phyloP scores from a whole-genome alignment of 495 filamentous ascomycete species.

The Aspergillus homomorphus region DNA sequence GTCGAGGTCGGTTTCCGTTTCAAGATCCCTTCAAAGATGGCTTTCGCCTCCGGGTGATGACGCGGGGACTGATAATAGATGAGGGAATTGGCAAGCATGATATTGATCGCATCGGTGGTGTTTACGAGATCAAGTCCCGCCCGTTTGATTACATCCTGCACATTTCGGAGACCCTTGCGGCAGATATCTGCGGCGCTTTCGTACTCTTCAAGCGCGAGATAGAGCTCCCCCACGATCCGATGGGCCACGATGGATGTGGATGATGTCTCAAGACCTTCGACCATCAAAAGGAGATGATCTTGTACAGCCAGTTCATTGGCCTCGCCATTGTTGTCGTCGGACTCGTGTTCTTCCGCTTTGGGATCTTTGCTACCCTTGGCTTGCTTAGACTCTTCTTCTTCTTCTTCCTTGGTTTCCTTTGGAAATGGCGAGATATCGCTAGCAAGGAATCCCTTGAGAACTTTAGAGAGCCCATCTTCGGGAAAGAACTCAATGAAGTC shows the following conservation, averaged over 20 bases:
- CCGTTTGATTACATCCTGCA: slow-evolving; percentile 56
- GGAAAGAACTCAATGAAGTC: slow-evolving; percentile 85
- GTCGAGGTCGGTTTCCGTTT: slow-evolving; percentile 68
- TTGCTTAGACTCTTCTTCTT: slow-evolving; percentile 17
- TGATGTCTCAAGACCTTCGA: slow-evolving; percentile 72
- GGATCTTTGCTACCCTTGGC: slow-evolving; percentile 25
- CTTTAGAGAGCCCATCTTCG: slow-evolving; percentile 72
- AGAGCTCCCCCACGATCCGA: slow-evolving; percentile 80
- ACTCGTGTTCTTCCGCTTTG: slow-evolving; percentile 22
- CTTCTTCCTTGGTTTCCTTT: slow-evolving; percentile 23
- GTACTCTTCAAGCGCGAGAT: slow-evolving; percentile 81
- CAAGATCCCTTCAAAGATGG: slow-evolving; percentile 76
- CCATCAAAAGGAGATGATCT: slow-evolving; percentile 76
- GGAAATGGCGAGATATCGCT: slow-evolving; percentile 87
- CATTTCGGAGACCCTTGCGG: slow-evolving; percentile 63
- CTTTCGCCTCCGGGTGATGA: slow-evolving; percentile 81
- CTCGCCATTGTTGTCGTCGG: slow-evolving; percentile 26
- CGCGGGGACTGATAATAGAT: slow-evolving; percentile 86
- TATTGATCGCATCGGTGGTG: slow-evolving; percentile 67
- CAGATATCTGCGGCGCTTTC: slow-evolving; percentile 77
- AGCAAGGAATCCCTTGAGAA: slow-evolving; percentile 73
- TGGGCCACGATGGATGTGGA: slow-evolving; percentile 75
- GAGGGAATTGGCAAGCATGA: slow-evolving; percentile 74
- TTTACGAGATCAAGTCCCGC: slow-evolving; percentile 65
- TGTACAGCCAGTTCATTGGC: slow-evolving; percentile 57